phyloP scores from a whole-genome alignment of 2,329 filamentous ascomycete species.

The Lecanicillium sp. region DNA sequence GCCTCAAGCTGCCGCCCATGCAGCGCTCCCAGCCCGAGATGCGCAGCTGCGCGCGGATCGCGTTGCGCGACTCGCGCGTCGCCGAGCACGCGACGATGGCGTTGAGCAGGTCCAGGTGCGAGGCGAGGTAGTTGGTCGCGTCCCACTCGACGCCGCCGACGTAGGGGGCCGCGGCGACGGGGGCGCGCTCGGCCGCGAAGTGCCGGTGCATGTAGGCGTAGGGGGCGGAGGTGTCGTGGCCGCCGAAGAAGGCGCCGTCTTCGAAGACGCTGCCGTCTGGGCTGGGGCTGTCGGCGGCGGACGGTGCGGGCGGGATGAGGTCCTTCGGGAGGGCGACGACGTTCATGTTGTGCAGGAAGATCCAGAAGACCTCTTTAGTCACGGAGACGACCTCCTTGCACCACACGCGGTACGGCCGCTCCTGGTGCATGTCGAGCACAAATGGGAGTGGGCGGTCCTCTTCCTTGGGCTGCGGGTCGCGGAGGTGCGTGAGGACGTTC shows the following conservation, averaged over 20 bases:
- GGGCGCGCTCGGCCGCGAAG: conserved; percentile 81
- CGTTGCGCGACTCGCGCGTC: conserved; percentile 63
- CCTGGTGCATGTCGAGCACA: conserved; percentile 80
- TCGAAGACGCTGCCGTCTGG: conserved; percentile 16
- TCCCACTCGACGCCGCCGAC: conserved; percentile 98
- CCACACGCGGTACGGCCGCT: conserved; percentile 88
- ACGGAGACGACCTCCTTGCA: conserved; percentile 87
- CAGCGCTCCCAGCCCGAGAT: conserved; percentile 88
- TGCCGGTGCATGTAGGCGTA: conserved; percentile 61
- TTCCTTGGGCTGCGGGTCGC: conserved; percentile 71
- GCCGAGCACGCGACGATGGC: conserved; percentile 80
- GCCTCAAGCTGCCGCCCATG: conserved; percentile 75
- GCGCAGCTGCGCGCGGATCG: conserved; percentile 67
- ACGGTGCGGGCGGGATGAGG: conserved; percentile 14
- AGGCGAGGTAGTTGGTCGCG: conserved; percentile 91
- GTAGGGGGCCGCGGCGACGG: conserved; percentile 89
- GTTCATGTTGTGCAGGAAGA: conserved; percentile 92
- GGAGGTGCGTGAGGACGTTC: conserved; percentile 72
- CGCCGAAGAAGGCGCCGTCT: conserved; percentile 26
- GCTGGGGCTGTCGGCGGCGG: too few species aligned
- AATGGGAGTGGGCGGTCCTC: conserved; percentile 74
- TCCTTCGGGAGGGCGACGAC: conserved; percentile 61
- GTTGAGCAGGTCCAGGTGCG: conserved; percentile 88
- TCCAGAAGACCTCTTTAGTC: conserved; percentile 98
- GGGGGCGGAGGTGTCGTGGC: conserved; percentile 26